phyloP scores from a whole-genome alignment of 2,329 filamentous ascomycete species.

The Cladophialophora chaetospira region DNA sequence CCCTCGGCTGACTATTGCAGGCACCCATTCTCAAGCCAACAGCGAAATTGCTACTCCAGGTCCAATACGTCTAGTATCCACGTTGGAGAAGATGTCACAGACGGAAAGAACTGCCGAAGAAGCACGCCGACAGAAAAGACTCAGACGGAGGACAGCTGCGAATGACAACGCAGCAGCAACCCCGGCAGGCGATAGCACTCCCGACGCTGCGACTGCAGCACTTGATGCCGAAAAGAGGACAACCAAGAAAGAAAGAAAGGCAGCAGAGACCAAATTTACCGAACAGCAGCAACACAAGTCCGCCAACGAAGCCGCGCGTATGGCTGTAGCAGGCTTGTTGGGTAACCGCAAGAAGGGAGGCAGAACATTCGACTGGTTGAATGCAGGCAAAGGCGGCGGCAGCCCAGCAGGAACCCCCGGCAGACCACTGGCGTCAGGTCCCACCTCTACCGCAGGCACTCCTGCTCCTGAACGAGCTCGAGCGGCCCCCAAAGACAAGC shows the following conservation, averaged over 20 bases:
- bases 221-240: slow-evolving; percentile 68
- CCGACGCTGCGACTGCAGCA: slow-evolving; percentile 35
- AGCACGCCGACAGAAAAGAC: slow-evolving; percentile 66
- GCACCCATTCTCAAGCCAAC: slow-evolving; percentile 42
- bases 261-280: slow-evolving; percentile 70
- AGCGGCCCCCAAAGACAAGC: slow-evolving; percentile 50
- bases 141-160: slow-evolving; percentile 62
- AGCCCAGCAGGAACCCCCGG: slow-evolving; percentile 35
- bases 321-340: slow-evolving; percentile 67
- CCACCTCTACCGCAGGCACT: slow-evolving; percentile 24
- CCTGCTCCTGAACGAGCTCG: slow-evolving; percentile 24
- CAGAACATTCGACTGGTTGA: slow-evolving; percentile 53
- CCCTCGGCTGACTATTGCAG: slow-evolving; percentile 35
- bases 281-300: slow-evolving; percentile 78
- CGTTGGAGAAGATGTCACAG: slow-evolving; percentile 46
- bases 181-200: slow-evolving; percentile 57
- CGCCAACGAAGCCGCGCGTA: slow-evolving; percentile 79
- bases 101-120: slow-evolving; percentile 74
- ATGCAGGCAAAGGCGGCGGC: slow-evolving; percentile 39
- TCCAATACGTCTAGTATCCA: slow-evolving; percentile 34
- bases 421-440: slow-evolving; percentile 13
- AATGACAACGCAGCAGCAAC: slow-evolving; percentile 52
- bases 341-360: slow-evolving; percentile 51
- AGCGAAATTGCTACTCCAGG: slow-evolving; percentile 35
- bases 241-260: slow-evolving; percentile 85